phyloP scores from a whole-genome alignment of 1,139 yeast species.

The Arxiozyma telluris region DNA sequence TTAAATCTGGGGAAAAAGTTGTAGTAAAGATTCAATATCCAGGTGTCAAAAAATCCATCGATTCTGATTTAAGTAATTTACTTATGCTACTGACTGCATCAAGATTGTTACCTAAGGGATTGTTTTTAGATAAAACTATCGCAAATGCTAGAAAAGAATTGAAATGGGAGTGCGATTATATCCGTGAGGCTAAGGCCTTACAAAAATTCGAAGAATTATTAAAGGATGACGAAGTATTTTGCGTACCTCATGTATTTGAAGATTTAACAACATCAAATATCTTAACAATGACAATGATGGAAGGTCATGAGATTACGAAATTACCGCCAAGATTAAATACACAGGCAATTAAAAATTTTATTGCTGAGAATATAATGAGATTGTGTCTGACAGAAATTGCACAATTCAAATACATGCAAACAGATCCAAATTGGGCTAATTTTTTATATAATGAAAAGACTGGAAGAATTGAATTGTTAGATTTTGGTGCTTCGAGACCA shows the following conservation, averaged over 20 bases:
- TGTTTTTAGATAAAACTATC: slow-evolving; percentile 83
- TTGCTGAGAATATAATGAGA: slow-evolving; percentile 80
- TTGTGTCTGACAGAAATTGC: slow-evolving; percentile 81
- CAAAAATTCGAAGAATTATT: slow-evolving; percentile 56
- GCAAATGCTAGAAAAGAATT: slow-evolving; percentile 89
- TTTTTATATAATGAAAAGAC: slow-evolving; percentile 68
- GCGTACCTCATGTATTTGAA: slow-evolving; percentile 74
- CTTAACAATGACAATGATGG: slow-evolving; percentile 82
- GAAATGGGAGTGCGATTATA: slow-evolving; percentile 96
- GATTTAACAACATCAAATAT: slow-evolving; percentile 74
- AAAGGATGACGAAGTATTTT: slow-evolving; percentile 59
- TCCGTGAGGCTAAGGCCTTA: slow-evolving; percentile 78
- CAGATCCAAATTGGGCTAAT: slow-evolving; percentile 99
- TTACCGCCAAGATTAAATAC: slow-evolving; percentile 47
- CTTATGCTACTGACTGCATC: slow-evolving; percentile 79
- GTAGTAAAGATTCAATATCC: slow-evolving; percentile 98
- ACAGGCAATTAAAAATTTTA: slow-evolving; percentile 68
- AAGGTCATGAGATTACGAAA: slow-evolving; percentile 74
- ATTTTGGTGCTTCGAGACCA: slow-evolving; percentile 91
- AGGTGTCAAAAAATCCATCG: slow-evolving; percentile 91
- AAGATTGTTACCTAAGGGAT: slow-evolving; percentile 78
- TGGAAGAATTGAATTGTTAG: slow-evolving; percentile 69
- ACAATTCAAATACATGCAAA: slow-evolving; percentile 85
- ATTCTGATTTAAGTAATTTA: slow-evolving; percentile 82
- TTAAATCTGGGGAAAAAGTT: slow-evolving; percentile 53